Percentiles rank a stretch among this genome's conserved stretches.
These are phyloP conservation scores for Trametes elegans DNA, from an alignment of 768 basidiomycete species.

Conservation along the genomic window DNA sequence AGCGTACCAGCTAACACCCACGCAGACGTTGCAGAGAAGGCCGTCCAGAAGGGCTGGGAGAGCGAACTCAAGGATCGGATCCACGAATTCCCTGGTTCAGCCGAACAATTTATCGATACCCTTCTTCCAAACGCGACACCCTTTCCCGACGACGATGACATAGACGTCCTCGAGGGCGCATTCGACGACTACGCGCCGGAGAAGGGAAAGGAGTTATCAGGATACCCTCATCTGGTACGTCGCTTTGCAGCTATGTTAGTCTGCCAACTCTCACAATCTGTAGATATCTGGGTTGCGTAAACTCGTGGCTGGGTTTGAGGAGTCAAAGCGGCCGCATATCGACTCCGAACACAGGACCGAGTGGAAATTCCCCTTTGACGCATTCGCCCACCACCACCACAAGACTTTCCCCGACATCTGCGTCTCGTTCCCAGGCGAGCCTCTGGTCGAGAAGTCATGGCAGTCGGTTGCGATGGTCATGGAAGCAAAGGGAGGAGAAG, in stretches of 20 bases:
- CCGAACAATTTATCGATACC: neutral
- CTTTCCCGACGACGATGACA: neutral
- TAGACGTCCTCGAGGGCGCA: neutral
- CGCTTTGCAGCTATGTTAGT: too few species aligned
- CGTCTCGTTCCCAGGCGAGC: conserved; percentile 1
- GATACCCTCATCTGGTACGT: neutral
- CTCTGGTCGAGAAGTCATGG: neutral
- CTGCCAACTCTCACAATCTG: too few species aligned
- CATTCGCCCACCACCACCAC: conserved; percentile 18
- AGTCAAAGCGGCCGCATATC: too few species aligned
- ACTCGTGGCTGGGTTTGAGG: too few species aligned
- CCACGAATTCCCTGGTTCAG: too few species aligned
- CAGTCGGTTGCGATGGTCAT: conserved; percentile 3
- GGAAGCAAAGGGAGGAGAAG: neutral
- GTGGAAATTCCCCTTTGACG: conserved; percentile 18
- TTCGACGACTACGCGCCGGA: neutral
- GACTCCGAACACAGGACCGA: conserved; percentile 9
- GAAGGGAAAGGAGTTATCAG: neutral
- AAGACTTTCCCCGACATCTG: neutral
- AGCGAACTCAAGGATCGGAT: too few species aligned
- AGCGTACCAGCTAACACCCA: too few species aligned
- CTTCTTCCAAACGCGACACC: neutral
- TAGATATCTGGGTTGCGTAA: too few species aligned
- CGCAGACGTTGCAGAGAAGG: too few species aligned
- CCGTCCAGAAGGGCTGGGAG: too few species aligned